Conservation (phyloP, 495 filamentous ascomycete genomes). For the Daldinia bambusicola region DNA sequence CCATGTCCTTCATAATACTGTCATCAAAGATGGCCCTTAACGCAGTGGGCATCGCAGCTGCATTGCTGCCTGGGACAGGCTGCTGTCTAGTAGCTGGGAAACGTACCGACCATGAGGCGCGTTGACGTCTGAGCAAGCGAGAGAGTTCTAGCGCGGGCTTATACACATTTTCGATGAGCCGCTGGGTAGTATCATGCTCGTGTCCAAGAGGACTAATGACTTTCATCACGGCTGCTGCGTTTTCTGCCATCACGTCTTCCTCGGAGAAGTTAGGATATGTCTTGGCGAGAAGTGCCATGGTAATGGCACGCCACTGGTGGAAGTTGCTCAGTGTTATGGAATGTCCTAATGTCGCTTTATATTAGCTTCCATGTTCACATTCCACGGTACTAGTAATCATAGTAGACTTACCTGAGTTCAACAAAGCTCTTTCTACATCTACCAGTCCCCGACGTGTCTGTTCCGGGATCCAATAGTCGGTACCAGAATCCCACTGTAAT, state of each 20-base stretch:
- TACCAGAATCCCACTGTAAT: background rate
- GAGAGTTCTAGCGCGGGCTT: background rate
- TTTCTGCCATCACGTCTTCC: background rate
- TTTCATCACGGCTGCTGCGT: slow-evolving; percentile 1
- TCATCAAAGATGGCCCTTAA: background rate
- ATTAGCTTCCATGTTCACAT: background rate
- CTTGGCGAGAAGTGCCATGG: slow-evolving; percentile 5
- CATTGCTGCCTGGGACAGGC: background rate
- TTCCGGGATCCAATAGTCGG: slow-evolving; percentile 6
- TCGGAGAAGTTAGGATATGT: background rate
- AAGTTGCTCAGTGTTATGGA: slow-evolving; percentile 1
- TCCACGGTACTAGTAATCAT: too few species aligned
- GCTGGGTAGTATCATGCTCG: background rate
- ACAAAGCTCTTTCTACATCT: background rate
- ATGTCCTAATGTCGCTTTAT: background rate
- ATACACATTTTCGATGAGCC: background rate
- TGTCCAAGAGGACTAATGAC: background rate
- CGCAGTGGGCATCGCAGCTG: background rate
- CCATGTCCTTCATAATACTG: slow-evolving; percentile 1
- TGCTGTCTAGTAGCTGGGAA: slow-evolving; percentile 1
- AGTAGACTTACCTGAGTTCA: background rate
- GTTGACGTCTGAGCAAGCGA: slow-evolving; percentile 1
- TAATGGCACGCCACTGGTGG: slow-evolving; percentile 2
- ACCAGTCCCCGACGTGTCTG: background rate
- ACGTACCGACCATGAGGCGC: background rate